These are phyloP conservation scores for Teratosphaeria pseudoeucalypti DNA, from an alignment of 2,329 filamentous ascomycete genomes.

Conservation along the genomic window DNA sequence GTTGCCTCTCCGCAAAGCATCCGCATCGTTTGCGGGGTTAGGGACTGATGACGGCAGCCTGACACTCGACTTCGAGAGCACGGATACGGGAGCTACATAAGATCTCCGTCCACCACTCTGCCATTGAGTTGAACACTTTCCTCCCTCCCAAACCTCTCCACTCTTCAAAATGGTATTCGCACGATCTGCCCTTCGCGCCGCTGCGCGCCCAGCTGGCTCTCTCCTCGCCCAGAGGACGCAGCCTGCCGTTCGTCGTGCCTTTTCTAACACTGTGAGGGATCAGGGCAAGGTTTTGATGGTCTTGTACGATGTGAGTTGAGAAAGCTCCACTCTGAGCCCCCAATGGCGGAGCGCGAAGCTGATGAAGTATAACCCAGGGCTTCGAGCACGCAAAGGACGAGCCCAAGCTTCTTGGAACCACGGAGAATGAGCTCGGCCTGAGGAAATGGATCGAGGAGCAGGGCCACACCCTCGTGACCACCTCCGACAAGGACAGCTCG, in stretches of 20 bases:
- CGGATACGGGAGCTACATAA: background rate
- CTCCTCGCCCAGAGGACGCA: conserved; percentile 35
- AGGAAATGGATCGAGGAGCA: conserved; percentile 96
- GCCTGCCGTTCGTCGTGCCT: conserved; percentile 32
- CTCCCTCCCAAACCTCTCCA: background rate
- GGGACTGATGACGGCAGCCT: too few species aligned
- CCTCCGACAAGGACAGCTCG: conserved; percentile 93
- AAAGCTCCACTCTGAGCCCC: background rate
- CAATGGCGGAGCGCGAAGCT: conserved; percentile 3
- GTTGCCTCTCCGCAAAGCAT: background rate
- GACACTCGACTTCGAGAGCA: background rate
- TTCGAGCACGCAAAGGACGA: conserved; percentile 80
- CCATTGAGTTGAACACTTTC: background rate
- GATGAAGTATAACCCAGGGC: conserved; percentile 38
- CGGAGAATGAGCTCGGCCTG: conserved; percentile 95
- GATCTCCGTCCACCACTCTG: background rate
- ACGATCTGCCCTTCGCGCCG: conserved; percentile 49
- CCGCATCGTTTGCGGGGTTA: background rate
- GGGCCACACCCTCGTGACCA: conserved; percentile 93
- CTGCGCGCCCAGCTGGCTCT: conserved; percentile 41
- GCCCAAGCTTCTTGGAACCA: conserved; percentile 82
- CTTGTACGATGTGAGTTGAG: conserved; percentile 68
- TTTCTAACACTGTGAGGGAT: conserved; percentile 32
- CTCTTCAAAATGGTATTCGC: conserved; percentile 48
- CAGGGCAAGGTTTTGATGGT: conserved; percentile 95